Conservation (phyloP, 345 rosid species). For the Noccaea bulbosa region DNA sequence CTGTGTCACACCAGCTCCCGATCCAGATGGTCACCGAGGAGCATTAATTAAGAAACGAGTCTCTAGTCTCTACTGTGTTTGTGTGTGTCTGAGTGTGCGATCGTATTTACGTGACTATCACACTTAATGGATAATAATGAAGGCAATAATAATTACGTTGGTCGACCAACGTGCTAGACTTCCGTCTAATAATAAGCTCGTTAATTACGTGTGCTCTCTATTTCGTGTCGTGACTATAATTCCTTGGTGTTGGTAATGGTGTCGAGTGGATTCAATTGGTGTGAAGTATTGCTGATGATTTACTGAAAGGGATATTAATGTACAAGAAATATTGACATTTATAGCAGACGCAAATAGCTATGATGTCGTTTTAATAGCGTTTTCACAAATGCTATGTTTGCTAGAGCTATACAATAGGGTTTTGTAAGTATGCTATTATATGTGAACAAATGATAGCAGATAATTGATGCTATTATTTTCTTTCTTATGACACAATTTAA, state of each 20-base stretch:
- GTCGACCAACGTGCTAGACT: neutral
- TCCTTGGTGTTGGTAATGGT: conserved; percentile 2
- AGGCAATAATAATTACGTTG: conserved; percentile 27
- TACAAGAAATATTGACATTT: no score
- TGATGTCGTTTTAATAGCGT: no score
- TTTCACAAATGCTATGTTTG: no score
- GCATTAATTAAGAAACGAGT: conserved; percentile 9
- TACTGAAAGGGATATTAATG: no score
- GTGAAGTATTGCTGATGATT: neutral
- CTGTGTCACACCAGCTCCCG: conserved; percentile 18
- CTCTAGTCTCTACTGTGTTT: neutral
- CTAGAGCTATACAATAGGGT: no score
- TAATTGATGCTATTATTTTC: no score
- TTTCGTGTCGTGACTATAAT: neutral
- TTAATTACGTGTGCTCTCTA: neutral
- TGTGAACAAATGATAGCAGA: no score
- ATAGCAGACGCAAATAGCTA: no score
- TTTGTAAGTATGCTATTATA: no score
- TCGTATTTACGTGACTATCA: conserved; percentile 3
- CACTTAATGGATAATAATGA: conserved; percentile 31
- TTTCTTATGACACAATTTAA: no score
- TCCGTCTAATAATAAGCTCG: neutral
- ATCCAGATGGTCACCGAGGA: conserved; percentile 43
- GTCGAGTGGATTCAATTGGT: conserved; percentile 9
- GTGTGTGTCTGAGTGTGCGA: conserved; percentile 3